Evolutionary conservation across 164 flowering plant species (phyloP).

Genomic region (Hamamelis virginiana): DNA sequence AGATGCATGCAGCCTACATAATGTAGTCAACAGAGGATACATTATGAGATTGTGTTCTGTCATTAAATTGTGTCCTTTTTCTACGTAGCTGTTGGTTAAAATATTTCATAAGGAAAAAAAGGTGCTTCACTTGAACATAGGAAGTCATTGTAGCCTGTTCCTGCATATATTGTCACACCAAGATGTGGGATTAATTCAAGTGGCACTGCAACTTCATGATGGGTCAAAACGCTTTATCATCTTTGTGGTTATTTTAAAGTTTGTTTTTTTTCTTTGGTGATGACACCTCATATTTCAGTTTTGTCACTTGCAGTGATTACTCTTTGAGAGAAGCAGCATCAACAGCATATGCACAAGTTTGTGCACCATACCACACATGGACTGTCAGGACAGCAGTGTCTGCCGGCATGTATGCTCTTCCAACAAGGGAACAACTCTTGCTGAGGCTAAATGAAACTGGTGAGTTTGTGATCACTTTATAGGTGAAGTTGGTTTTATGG

Average conservation of each 20-base stretch:
- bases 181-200: too few relatives aligned
- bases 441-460: constrained; percentile 73
- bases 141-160: too few relatives aligned
- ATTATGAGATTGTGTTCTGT: too few relatives aligned
- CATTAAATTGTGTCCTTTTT: too few relatives aligned
- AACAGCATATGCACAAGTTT: constrained; percentile 74
- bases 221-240: too few relatives aligned
- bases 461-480: constrained; percentile 23
- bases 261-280: not conserved
- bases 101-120: too few relatives aligned
- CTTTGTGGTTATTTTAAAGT: not conserved
- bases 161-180: too few relatives aligned
- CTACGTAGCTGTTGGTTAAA: too few relatives aligned
- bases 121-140: too few relatives aligned
- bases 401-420: constrained; percentile 93
- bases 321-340: constrained; percentile 78
- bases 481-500: not conserved
- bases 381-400: constrained; percentile 77
- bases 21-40: too few relatives aligned
- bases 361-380: constrained; percentile 91
- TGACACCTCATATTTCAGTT: not conserved
- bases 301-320: constrained; percentile 39
- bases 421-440: constrained; percentile 73
- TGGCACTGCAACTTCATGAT: too few relatives aligned
- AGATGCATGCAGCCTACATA: too few relatives aligned